A percentile compares a stretch with the other conserved stretches of the same genome.
Evolutionary conservation across 2,329 filamentous ascomycete genomes (phyloP).

Genomic region (Claviceps lovelessii): DNA sequence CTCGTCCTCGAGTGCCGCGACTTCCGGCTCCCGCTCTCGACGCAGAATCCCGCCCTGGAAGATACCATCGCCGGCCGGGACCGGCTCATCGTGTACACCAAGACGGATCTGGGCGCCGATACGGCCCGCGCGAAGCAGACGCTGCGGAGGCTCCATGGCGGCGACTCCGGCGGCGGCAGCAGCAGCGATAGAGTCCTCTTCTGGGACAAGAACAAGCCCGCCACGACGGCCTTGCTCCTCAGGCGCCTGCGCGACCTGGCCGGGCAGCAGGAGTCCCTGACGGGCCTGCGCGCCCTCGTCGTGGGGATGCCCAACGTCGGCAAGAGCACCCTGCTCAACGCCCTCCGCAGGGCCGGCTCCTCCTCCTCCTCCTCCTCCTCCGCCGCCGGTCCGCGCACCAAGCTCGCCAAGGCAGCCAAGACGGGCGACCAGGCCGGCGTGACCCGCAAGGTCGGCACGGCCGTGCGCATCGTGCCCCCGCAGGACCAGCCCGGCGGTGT

Average conservation of each 20-base stretch:
- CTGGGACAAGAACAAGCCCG: constrained; percentile 25
- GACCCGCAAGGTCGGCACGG: constrained; percentile 69
- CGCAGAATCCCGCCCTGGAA: constrained; percentile 82
- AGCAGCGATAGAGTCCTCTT: constrained; percentile 24
- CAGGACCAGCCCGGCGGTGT: constrained; percentile 30
- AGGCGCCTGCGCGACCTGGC: constrained; percentile 20
- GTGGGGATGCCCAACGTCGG: constrained; percentile 98
- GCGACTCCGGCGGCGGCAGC: neutral
- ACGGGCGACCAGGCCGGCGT: constrained; percentile 83
- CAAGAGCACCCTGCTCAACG: constrained; percentile 89
- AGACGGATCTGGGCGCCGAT: constrained; percentile 55
- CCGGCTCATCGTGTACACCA: constrained; percentile 81
- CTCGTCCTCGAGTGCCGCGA: constrained; percentile 92
- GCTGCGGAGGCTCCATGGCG: constrained; percentile 18
- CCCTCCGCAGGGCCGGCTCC: constrained; percentile 54
- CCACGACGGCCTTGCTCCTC: constrained; percentile 26
- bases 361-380: constrained; percentile 12
- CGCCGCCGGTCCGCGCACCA: neutral
- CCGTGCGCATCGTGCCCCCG: constrained; percentile 56
- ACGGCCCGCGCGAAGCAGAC: constrained; percentile 14
- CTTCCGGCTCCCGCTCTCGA: constrained; percentile 77
- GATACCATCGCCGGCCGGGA: constrained; percentile 55
- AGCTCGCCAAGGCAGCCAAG: constrained; percentile 50
- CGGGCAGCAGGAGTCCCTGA: constrained; percentile 39
- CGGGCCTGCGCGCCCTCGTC: constrained; percentile 71